Base-by-base conservation (phyloP, 116 monocot species). In the Dioscorea cayenensis region DNA sequence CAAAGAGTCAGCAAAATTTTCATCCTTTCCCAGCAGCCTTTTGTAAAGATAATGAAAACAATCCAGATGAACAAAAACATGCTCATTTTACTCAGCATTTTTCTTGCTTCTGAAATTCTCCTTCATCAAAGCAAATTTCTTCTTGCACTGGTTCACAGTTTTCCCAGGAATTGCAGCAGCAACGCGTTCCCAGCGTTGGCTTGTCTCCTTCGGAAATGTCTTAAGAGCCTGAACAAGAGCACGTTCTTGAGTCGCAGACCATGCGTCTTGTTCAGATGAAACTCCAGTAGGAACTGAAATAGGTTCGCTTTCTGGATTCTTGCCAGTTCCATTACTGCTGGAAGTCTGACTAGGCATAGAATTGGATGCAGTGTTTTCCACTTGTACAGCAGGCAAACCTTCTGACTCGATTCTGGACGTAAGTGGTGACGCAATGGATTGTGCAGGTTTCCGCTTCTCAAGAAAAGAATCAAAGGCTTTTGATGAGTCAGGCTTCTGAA, bases 381-480 rank as follows among this genome's bases (percentile, higher is more conserved):
- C 52, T 60, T 28, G 62, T 17, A 60, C 66, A 37, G 60, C 70
- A 71, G 79, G 71, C 36, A 65, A 6, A 3, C 75, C 86, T 70
- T 75, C 84, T 5, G 80, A 29, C 70, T 97, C 96, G 16, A 52
- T 2, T 76, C 90, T 78, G 16, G 90, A 81, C 5, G 93, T 86
- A 32, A 97, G 88, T 51, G 96, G 96, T 17, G 96, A 97, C 22
- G 82, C 18, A 66, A 97, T 93, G 14, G 85, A 17, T 23, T 29
- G 81, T 10, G 78, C 82, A 29, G 93, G 90, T 76, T 97, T 97
- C 64, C 96, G 85, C 68, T 88, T 92, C 79, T 97, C 96, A 29
- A 97, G 88, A 35, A 97, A 97, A 21, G 93, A 92, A 66, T 90
- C 96, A 21, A 97, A 92, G 59, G 96, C 93, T 68, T 93, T 92